phyloP scores from a whole-genome alignment of 768 basidiomycete genomes.

The Xerocomus potaroensis region DNA sequence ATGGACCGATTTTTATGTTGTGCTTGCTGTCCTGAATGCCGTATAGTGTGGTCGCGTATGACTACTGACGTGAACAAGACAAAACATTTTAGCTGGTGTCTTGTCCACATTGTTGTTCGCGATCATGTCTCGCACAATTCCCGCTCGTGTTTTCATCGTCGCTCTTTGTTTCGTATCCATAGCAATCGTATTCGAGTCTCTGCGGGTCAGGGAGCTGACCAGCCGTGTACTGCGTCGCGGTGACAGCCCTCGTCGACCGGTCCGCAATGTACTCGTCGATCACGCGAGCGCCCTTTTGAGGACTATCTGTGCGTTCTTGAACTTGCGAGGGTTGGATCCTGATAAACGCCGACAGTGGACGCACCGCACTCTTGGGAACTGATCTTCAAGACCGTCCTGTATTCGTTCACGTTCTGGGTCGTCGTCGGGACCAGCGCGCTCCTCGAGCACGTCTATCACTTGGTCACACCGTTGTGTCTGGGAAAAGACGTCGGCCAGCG shows the following conservation, averaged over 20 bases:
- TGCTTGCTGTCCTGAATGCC: no score
- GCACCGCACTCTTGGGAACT: slow-evolving; percentile 16
- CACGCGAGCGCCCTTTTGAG: slow-evolving; percentile 6
- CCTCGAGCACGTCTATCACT: neutral
- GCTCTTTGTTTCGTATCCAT: slow-evolving; percentile 16
- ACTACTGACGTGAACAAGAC: neutral
- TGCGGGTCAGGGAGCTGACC: slow-evolving; percentile 5
- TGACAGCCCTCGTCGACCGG: neutral
- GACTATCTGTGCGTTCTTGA: slow-evolving; percentile 10
- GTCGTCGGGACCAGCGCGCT: slow-evolving; percentile 1
- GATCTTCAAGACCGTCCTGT: slow-evolving; percentile 8
- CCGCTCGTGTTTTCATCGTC: slow-evolving; percentile 10
- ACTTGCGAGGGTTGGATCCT: neutral
- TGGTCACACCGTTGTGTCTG: neutral
- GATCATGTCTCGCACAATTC: slow-evolving; percentile 5
- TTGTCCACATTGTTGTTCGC: neutral
- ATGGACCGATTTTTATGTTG: no score
- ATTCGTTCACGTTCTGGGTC: slow-evolving; percentile 8
- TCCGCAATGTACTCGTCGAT: neutral
- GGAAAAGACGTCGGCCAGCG: neutral
- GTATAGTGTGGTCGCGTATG: neutral
- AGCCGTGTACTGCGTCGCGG: neutral
- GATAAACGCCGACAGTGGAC: slow-evolving; percentile 9
- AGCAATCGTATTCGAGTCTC: slow-evolving; percentile 3
- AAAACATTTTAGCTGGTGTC: neutral